Evolutionary conservation across 768 basidiomycete species (phyloP), one percentile per base, ranked within the genome.

Genomic region (Lentinula boryana): DNA sequence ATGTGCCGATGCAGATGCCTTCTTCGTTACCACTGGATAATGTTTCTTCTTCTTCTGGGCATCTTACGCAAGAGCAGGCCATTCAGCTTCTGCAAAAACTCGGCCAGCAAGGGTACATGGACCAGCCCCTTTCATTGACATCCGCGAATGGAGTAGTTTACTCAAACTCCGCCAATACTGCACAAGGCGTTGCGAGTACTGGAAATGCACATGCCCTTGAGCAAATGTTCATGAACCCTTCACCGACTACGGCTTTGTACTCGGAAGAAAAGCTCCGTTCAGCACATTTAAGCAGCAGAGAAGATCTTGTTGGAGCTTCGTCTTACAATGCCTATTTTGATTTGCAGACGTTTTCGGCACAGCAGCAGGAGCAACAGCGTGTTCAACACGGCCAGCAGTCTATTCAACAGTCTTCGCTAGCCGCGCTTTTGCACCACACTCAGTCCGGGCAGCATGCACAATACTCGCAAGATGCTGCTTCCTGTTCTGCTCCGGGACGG

Each of bases 51-150:
- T 63, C 63, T 46, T 58, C 70, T 31, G 68, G 68, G 16, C 65
- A 75, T 38, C 71, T 89, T 65, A 81, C 83, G 5, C 79, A 81
- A 54, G 87, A 89, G 60, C 86, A 88, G 65, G 84, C 87, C 6
- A 63, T 87, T 44, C 79, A 83, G 61, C 71, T 89, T 32, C 65
- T 89, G 58, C 84, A 87, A 64, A 84, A 81, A 68, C 73, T 87
- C 27, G 75, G 79, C 21, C 62, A 73, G 57, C 75, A 77, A 61
- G 77, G 77, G 27, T 75, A 77, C 60, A 65, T 75, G 40, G 70
- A 71, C 43, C 63, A 66, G n/a, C 27, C 33, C 16, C 40, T 32
- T 32, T 10, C 49, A 18, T 15, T 58, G 2, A 7, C 23, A 21
- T 57, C 64, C 13, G 5, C 9, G 13, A 38, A 13, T 5, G 36